A percentile compares a stretch with the other conserved stretches of the same genome.
Conservation (phyloP, 257 asterid genomes). For the Nemophila menziesii region DNA sequence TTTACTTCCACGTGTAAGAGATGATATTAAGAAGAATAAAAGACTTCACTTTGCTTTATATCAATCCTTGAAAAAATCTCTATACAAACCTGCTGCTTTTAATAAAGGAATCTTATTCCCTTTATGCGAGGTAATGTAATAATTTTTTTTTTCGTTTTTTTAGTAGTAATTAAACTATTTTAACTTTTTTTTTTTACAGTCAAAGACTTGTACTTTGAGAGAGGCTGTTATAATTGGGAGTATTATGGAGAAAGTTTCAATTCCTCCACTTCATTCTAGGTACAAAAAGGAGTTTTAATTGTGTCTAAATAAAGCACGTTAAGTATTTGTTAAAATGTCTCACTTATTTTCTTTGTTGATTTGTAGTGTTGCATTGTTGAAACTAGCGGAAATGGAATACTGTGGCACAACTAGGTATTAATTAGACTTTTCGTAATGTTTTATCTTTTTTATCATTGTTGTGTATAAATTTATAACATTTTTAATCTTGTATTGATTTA, state of each 20-base stretch:
- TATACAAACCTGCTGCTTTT: constrained; percentile 90
- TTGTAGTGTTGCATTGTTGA: constrained; percentile 67
- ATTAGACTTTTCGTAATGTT: neutral
- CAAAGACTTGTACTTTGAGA: constrained; percentile 67
- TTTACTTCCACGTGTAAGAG: constrained; percentile 86
- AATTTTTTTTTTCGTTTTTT: neutral
- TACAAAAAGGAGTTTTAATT: constrained; percentile 6
- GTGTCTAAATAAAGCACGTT: neutral
- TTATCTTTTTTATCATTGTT: no score
- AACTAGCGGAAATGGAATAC: constrained; percentile 92
- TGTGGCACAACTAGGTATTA: constrained; percentile 86
- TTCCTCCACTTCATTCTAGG: constrained; percentile 94
- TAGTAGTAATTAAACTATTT: no score
- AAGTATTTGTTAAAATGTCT: neutral
- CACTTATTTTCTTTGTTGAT: constrained; percentile 2
- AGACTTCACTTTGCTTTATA: constrained; percentile 78
- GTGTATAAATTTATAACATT: no score
- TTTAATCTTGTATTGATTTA: constrained; percentile 8
- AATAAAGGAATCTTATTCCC: constrained; percentile 78
- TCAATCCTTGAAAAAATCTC: constrained; percentile 71
- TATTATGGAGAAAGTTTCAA: constrained; percentile 69
- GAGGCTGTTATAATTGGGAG: constrained; percentile 91
- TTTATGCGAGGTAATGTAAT: constrained; percentile 59
- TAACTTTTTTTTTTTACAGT: constrained; percentile 33
- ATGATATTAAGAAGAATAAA: constrained; percentile 71